Evolutionary conservation across 371 early-diverging fungal species (phyloP).

Genomic region (Mortierella polycephala): DNA sequence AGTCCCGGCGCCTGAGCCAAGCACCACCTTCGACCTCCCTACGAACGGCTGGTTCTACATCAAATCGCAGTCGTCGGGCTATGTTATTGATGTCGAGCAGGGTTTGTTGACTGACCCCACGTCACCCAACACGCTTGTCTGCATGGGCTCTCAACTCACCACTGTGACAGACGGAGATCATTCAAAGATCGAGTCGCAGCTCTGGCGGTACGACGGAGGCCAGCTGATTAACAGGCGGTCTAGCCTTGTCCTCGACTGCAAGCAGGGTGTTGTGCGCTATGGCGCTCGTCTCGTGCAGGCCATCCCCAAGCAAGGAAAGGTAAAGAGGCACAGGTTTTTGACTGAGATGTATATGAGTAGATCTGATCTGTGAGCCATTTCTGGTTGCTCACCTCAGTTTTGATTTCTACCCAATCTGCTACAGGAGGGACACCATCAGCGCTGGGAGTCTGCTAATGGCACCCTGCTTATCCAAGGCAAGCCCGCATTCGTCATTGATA

Average conservation of each 20-base stretch:
- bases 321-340: background rate
- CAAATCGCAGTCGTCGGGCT: constrained; percentile 36
- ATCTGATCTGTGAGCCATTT: background rate
- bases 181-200: constrained; percentile 44
- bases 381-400: background rate
- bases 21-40: constrained; percentile 20
- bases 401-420: background rate
- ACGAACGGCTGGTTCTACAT: constrained; percentile 53
- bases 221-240: constrained; percentile 67
- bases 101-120: constrained; percentile 24
- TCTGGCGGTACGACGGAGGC: constrained; percentile 64
- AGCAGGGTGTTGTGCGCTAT: constrained; percentile 59
- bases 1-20: background rate
- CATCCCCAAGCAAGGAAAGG: constrained; percentile 49
- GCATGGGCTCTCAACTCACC: constrained; percentile 19
- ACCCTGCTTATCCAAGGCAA: constrained; percentile 55
- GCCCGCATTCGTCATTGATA: constrained; percentile 61
- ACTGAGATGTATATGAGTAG: background rate
- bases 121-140: constrained; percentile 35
- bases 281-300: constrained; percentile 65
- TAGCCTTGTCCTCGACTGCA: constrained; percentile 46
- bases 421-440: constrained; percentile 44
- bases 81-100: constrained; percentile 45
- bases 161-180: constrained; percentile 16
- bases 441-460: constrained; percentile 43